Percentiles rank a stretch among this genome's conserved stretches.
phyloP scores from a whole-genome alignment of 73 alveolate genomes.

The Tetrahymena thermophila region DNA sequence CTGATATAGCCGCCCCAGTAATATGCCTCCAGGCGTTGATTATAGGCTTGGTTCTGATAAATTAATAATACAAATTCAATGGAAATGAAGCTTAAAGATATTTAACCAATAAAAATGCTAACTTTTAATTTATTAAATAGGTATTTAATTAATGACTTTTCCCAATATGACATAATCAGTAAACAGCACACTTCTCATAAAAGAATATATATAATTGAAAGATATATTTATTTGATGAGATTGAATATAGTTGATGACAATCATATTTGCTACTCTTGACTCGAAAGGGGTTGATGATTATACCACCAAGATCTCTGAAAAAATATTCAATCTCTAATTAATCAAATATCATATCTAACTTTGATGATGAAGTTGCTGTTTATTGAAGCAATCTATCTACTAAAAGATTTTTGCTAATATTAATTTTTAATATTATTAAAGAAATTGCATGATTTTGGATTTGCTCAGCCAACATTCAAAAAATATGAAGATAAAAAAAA shows the following conservation, averaged over 20 bases:
- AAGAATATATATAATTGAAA: neutral
- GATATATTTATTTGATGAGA: neutral
- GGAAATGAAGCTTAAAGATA: neutral
- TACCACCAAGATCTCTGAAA: neutral
- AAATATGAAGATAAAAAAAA: neutral
- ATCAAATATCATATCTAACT: neutral
- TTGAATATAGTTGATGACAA: neutral
- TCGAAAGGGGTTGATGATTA: conserved; percentile 2
- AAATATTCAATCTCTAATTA: neutral
- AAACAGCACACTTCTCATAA: neutral
- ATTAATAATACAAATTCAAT: neutral
- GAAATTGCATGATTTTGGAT: neutral
- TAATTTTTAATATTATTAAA: neutral
- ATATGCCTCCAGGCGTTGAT: conserved; percentile 3
- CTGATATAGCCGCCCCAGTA: conserved; percentile 4
- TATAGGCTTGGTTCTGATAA: neutral
- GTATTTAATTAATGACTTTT: neutral
- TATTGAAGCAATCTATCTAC: neutral
- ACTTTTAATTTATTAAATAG: neutral
- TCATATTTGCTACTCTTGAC: neutral
- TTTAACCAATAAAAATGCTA: neutral
- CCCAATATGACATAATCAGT: neutral
- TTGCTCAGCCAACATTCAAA: neutral
- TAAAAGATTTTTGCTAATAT: neutral
- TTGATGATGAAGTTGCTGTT: neutral